Percentiles rank a stretch among this genome's conserved stretches.
Conservation (phyloP, 441 rosid genomes). For the Corymbia calophylla region DNA sequence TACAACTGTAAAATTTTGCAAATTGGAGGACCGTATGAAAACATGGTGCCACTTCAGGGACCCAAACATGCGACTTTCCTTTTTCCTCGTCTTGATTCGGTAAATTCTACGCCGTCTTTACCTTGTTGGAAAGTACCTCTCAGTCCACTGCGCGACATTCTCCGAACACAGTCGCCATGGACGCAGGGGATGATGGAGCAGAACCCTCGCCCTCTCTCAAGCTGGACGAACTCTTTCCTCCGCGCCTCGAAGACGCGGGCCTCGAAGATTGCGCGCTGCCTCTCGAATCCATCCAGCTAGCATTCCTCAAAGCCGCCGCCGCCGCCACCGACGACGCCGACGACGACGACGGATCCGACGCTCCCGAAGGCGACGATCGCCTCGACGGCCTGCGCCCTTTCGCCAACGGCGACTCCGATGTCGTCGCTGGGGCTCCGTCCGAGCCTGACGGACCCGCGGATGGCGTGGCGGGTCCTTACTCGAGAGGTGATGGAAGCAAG, state of each 20-base stretch:
- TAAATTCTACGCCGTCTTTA: neutral
- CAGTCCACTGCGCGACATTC: too few species aligned
- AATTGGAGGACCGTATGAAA: neutral
- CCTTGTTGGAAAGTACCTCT: neutral
- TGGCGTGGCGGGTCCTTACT: conserved; percentile 4
- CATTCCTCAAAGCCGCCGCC: conserved; percentile 68
- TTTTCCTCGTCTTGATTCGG: neutral
- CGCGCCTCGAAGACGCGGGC: conserved; percentile 72
- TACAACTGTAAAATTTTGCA: neutral
- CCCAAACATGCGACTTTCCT: neutral
- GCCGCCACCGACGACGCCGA: conserved; percentile 32
- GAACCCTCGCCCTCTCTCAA: neutral
- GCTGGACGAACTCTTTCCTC: conserved; percentile 41
- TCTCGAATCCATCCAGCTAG: conserved; percentile 63
- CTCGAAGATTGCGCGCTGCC: conserved; percentile 81
- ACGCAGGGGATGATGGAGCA: neutral
- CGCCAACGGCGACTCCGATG: conserved; percentile 6
- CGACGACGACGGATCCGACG: neutral
- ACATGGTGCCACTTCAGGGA: neutral
- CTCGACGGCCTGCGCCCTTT: conserved; percentile 22
- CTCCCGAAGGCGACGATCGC: neutral
- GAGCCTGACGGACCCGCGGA: conserved; percentile 15
- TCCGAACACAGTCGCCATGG: neutral
- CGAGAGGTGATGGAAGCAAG: neutral
- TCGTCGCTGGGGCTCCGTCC: neutral